Percentiles rank a stretch among this genome's conserved stretches.
Evolutionary conservation across 768 basidiomycete genomes (phyloP).

Genomic region (Hirschioporus abietinus): DNA sequence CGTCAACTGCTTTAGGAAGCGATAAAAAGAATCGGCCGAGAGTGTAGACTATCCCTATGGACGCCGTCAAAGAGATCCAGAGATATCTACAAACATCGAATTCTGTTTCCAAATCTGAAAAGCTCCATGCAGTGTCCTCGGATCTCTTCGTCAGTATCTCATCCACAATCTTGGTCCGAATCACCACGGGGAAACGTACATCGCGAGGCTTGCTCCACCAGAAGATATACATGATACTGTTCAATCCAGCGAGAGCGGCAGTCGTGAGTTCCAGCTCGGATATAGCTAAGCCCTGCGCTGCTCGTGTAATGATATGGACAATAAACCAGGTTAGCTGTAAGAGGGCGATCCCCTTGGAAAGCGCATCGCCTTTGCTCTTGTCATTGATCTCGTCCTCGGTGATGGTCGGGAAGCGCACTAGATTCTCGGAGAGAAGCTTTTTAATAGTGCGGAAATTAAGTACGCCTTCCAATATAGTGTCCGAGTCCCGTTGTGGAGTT

Average conservation of each 20-base stretch:
- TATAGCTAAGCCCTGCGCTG: background rate
- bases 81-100: background rate
- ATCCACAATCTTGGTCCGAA: background rate
- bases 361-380: background rate
- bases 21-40: no score
- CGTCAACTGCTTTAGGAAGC: no score
- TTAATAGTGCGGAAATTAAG: background rate
- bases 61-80: background rate
- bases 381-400: background rate
- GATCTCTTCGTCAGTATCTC: background rate
- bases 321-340: background rate
- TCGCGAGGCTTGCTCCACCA: slow-evolving; percentile 11
- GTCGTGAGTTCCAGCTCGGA: background rate
- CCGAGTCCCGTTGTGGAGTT: no score
- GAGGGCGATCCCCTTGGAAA: background rate
- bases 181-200: slow-evolving; percentile 1
- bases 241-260: slow-evolving; percentile 1
- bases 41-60: no score
- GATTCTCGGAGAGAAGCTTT: background rate
- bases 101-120: background rate
- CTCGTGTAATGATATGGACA: background rate
- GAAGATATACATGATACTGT: slow-evolving; percentile 7
- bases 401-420: background rate
- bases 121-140: background rate
- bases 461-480: background rate